These are phyloP conservation scores for Lathyrus oleraceus DNA, from an alignment of 306 rosid genomes.

Conservation along the genomic window DNA sequence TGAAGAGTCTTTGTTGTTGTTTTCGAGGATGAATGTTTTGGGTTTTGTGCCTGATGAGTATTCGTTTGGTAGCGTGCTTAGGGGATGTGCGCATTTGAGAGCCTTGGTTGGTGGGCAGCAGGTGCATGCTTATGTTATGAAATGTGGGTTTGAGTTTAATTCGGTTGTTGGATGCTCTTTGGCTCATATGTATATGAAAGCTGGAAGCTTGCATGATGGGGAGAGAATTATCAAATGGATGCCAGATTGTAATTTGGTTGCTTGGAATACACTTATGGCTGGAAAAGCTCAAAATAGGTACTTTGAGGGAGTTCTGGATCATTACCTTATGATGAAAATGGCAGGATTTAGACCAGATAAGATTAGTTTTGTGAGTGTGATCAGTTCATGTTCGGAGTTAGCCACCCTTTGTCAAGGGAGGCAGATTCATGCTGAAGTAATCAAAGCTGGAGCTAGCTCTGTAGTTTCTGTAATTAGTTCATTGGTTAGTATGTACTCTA, in stretches of 20 bases:
- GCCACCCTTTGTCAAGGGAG: constrained; percentile 84
- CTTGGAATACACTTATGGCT: constrained; percentile 92
- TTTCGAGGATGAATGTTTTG: constrained; percentile 58
- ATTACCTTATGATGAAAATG: constrained; percentile 70
- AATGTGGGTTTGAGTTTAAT: constrained; percentile 74
- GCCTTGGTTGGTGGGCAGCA: constrained; percentile 58
- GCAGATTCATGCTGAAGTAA: constrained; percentile 83
- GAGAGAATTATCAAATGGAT: constrained; percentile 61
- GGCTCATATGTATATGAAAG: constrained; percentile 94
- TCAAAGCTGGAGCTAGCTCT: constrained; percentile 71
- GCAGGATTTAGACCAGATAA: constrained; percentile 73
- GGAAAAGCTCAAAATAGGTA: constrained; percentile 80
- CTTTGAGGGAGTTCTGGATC: constrained; percentile 61
- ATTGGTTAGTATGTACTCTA: constrained; percentile 84
- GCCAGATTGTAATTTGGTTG: constrained; percentile 73
- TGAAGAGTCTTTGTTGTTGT: constrained; percentile 57
- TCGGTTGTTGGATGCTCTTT: constrained; percentile 78
- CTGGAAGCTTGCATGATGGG: constrained; percentile 71
- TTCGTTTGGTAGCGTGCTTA: constrained; percentile 76
- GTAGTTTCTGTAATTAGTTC: constrained; percentile 65
- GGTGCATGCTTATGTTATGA: constrained; percentile 70
- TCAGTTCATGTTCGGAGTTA: constrained; percentile 73
- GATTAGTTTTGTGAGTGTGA: constrained; percentile 73
- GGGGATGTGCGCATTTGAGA: constrained; percentile 84
- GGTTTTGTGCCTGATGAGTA: constrained; percentile 77